A percentile compares a stretch with the other conserved stretches of the same genome.
Conservation (phyloP, 768 basidiomycete genomes). For the Lactifluus echinatus region DNA sequence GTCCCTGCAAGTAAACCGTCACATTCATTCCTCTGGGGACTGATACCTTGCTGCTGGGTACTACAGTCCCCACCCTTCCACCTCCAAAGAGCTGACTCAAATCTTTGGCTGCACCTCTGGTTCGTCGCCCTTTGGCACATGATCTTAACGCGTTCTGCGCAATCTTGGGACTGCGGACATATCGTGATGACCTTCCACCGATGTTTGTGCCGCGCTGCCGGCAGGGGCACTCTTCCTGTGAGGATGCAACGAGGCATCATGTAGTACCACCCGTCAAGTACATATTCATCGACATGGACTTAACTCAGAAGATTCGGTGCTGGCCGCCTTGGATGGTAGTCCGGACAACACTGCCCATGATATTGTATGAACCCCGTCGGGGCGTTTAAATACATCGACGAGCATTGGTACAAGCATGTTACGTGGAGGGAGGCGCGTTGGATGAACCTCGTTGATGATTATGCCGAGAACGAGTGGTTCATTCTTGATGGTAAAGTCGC, state of each 20-base stretch:
- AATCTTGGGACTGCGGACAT: constrained; percentile 4
- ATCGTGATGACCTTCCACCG: background rate
- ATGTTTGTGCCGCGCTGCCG: background rate
- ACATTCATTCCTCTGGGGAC: no score
- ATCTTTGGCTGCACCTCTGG: background rate
- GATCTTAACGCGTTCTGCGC: background rate
- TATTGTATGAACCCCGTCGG: constrained; percentile 4
- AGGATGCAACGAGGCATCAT: background rate
- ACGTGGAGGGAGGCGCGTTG: constrained; percentile 35
- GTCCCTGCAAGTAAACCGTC: no score
- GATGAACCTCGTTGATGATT: constrained; percentile 70
- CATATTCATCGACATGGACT: background rate
- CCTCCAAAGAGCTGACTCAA: no score
- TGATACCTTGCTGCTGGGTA: no score
- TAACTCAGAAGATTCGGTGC: background rate
- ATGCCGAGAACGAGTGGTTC: constrained; percentile 59
- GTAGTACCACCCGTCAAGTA: no score
- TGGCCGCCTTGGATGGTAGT: background rate
- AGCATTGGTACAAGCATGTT: constrained; percentile 31
- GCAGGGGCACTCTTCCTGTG: background rate
- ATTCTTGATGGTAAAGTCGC: constrained; percentile 46
- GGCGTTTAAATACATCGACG: constrained; percentile 29
- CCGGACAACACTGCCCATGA: background rate
- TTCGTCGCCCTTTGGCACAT: background rate
- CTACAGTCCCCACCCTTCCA: no score